Evolutionary conservation across 1,284 basidiomycete species (phyloP).

Genomic region (Cutaneotrichosporon daszewskae): DNA sequence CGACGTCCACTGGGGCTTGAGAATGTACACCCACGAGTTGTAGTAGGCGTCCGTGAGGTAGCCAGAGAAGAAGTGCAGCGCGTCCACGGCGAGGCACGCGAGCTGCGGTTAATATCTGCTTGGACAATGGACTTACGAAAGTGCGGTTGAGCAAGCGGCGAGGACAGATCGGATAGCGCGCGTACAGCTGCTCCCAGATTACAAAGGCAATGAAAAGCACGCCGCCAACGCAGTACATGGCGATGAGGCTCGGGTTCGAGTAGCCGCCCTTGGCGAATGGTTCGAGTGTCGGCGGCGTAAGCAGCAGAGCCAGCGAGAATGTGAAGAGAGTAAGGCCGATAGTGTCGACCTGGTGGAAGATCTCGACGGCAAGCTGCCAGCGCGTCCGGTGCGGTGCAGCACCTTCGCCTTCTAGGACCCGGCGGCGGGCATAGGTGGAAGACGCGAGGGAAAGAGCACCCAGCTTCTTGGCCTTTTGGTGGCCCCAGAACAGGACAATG

Average conservation of each 20-base stretch:
- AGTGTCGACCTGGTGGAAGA: slow-evolving; percentile 43
- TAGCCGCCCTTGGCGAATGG: slow-evolving; percentile 48
- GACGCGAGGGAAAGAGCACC: slow-evolving; percentile 33
- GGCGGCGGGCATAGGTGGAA: slow-evolving; percentile 27
- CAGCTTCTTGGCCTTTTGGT: slow-evolving; percentile 40
- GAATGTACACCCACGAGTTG: slow-evolving; percentile 44
- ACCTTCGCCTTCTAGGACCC: slow-evolving; percentile 8
- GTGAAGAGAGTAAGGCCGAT: slow-evolving; percentile 64
- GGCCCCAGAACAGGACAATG: slow-evolving; percentile 43
- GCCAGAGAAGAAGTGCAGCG: slow-evolving; percentile 43
- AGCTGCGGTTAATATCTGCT: slow-evolving; percentile 7
- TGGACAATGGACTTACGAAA: slow-evolving; percentile 43
- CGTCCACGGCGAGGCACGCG: slow-evolving; percentile 38
- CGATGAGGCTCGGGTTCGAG: slow-evolving; percentile 37
- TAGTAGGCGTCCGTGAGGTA: slow-evolving; percentile 44
- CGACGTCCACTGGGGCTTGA: slow-evolving; percentile 30
- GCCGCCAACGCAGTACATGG: slow-evolving; percentile 47
- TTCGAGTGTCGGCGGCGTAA: slow-evolving; percentile 62
- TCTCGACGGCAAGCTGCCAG: slow-evolving; percentile 19
- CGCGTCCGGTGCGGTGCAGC: slow-evolving; percentile 3
- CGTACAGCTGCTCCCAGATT: slow-evolving; percentile 48
- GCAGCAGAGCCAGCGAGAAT: slow-evolving; percentile 57
- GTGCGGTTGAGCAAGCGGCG: slow-evolving; percentile 57
- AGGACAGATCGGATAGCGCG: slow-evolving; percentile 50
- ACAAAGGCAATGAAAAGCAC: slow-evolving; percentile 48